Evolutionary conservation across 768 basidiomycete species (phyloP).

Genomic region (Suillus paluster): DNA sequence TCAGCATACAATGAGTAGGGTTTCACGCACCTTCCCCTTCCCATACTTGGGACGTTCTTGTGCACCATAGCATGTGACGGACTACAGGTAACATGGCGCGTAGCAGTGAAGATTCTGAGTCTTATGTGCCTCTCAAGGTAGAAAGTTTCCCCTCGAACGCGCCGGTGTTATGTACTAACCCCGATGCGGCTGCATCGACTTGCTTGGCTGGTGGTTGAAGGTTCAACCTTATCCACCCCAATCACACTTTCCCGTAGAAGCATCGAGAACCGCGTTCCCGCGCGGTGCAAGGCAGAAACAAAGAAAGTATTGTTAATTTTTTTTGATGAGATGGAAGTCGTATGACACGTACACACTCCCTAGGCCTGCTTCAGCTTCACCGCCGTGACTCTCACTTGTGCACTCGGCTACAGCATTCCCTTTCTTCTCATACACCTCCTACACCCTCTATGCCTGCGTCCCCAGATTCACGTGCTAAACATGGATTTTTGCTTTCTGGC

Average conservation of each 20-base stretch:
- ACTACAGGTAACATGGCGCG: too few relatives aligned
- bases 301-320: conserved; percentile 78
- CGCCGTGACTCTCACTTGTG: conserved; percentile 65
- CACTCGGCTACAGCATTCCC: conserved; percentile 76
- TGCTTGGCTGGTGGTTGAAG: conserved; percentile 96
- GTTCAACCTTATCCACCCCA: conserved; percentile 51
- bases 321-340: conserved; percentile 90
- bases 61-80: too few relatives aligned
- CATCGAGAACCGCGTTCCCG: conserved; percentile 78
- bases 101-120: too few relatives aligned
- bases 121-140: too few relatives aligned
- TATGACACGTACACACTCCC: conserved; percentile 50
- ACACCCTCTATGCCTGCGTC: background rate
- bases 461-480: conserved; percentile 1
- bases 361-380: conserved; percentile 47
- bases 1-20: too few relatives aligned
- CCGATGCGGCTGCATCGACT: too few relatives aligned
- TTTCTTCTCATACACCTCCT: conserved; percentile 75
- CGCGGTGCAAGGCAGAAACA: conserved; percentile 91
- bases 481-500: conserved; percentile 58
- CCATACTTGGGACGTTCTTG: too few relatives aligned
- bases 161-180: too few relatives aligned
- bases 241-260: conserved; percentile 45
- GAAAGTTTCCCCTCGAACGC: too few relatives aligned
- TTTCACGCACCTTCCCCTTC: too few relatives aligned